Base-by-base conservation (phyloP, 306 rosid species). In the Prunus kanzakura region DNA sequence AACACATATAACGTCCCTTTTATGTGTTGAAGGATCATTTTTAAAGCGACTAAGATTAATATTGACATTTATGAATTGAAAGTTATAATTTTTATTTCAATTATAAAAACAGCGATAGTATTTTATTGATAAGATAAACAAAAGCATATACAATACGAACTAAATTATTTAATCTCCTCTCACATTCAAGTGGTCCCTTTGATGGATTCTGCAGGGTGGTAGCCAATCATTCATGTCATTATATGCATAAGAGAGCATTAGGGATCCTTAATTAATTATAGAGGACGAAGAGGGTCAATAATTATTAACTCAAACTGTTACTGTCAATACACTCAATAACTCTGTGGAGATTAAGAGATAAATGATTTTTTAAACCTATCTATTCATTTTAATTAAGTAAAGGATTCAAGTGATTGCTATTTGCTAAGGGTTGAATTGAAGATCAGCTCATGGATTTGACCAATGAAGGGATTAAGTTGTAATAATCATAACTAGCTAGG, bases 221-320 rank as follows among this genome's bases (percentile, higher is more conserved):
- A 64, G 15, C 27, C 49, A 35, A 64, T 64, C 50, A 64, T 19
- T 35, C 2, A 64, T 18, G 69, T 64, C n/a, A 64, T 64, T 35
- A 19, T 64, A 23, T 64, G 50, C 69, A 35, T 64, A 64, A 64
- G 69, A 35, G 69, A 64, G 27, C 49, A 64, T 38, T 64, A 18
- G 27, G 19, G 49, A 9, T 64, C 16, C 69, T 64, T 64, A 38
- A 64, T 64, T 64, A 19, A 35, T 35, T 38, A 38, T 38, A 38
- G 52, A 18, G 9, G 57, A 52, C 57, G 19, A 29, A 50, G 15
- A 29, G 29, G 29, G 8, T 64, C 43, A 38, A 6, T 19, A 64
- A 18, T 64, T 35, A 19, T 35, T 64, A 64, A 64, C 69, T 4
- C 41, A 62, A 19, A 64, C 3, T 32, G 69, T 18, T 8, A 20